Percentiles rank a stretch among this genome's conserved stretches.
Evolutionary conservation across 768 basidiomycete species (phyloP).

Genomic region (Boletus bicolor): DNA sequence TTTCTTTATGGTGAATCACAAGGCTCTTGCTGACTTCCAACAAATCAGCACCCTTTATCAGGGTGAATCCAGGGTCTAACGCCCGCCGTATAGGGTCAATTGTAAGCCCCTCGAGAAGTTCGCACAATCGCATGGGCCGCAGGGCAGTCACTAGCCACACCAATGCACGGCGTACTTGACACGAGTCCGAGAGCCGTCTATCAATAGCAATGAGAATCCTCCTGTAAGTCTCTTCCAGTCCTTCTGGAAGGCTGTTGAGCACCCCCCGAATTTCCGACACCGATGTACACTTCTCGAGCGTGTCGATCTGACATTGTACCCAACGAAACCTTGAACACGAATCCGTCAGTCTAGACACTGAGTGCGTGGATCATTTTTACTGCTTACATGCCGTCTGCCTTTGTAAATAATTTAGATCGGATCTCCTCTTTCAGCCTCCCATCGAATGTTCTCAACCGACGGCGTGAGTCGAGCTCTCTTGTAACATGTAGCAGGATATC

Average conservation of each 20-base stretch:
- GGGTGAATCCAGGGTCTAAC: background rate
- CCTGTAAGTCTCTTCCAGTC: slow-evolving; percentile 22
- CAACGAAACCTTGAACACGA: slow-evolving; percentile 10
- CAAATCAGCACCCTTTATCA: background rate
- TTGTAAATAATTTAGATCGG: background rate
- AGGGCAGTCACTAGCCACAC: slow-evolving; percentile 12
- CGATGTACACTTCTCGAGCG: background rate
- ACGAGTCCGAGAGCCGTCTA: background rate
- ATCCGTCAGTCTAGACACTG: background rate
- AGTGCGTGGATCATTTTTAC: background rate
- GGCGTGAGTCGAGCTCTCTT: slow-evolving; percentile 7
- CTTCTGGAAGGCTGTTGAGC: slow-evolving; percentile 11
- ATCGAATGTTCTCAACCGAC: slow-evolving; percentile 2
- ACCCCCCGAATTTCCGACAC: background rate
- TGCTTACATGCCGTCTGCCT: slow-evolving; percentile 24
- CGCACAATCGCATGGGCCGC: slow-evolving; percentile 5
- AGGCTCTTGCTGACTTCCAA: slow-evolving; percentile 6
- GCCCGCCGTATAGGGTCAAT: background rate
- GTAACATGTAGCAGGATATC: slow-evolving; percentile 13
- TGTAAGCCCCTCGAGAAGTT: slow-evolving; percentile 8
- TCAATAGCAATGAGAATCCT: slow-evolving; percentile 17
- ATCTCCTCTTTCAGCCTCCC: slow-evolving; percentile 9
- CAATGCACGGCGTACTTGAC: slow-evolving; percentile 4
- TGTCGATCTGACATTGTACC: slow-evolving; percentile 19
- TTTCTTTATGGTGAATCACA: slow-evolving; percentile 8